These are phyloP conservation scores for Fusarium robinianum DNA, from an alignment of 2,329 filamentous ascomycete species.

Conservation along the genomic window DNA sequence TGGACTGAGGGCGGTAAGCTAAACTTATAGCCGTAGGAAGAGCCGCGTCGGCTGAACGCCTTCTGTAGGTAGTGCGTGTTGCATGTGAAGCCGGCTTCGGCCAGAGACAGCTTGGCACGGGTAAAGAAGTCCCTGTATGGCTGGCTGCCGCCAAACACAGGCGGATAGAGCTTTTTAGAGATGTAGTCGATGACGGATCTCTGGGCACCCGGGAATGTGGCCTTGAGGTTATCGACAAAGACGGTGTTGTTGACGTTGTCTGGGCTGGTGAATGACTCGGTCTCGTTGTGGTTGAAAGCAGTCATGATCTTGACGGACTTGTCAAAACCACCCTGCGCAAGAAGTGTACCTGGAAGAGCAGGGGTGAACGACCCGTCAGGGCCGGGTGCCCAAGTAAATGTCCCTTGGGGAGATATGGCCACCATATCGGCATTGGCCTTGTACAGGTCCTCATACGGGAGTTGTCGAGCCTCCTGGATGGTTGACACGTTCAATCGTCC, in stretches of 20 bases:
- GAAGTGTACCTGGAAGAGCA: background rate
- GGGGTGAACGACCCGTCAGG: background rate
- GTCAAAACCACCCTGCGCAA: background rate
- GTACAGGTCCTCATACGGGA: background rate
- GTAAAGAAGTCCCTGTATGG: background rate
- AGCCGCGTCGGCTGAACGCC: background rate
- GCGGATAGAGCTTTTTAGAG: background rate
- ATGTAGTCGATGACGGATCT: background rate
- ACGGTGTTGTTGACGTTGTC: background rate
- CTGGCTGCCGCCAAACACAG: conserved; percentile 1
- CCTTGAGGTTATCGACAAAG: background rate
- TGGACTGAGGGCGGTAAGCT: background rate
- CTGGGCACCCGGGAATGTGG: background rate
- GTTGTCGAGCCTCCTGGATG: background rate
- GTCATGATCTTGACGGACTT: conserved; percentile 8
- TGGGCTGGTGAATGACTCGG: background rate
- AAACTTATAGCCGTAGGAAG: background rate
- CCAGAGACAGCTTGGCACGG: background rate
- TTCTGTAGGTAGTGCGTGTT: conserved; percentile 2
- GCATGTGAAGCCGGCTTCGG: background rate
- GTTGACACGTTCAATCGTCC: background rate
- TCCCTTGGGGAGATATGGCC: background rate
- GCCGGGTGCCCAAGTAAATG: background rate
- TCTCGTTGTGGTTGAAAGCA: background rate
- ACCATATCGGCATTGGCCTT: background rate